Evolutionary conservation across 2,329 filamentous ascomycete species (phyloP), one percentile per base, ranked within the genome.

Genomic region (Arachnopeziza araneosa): DNA sequence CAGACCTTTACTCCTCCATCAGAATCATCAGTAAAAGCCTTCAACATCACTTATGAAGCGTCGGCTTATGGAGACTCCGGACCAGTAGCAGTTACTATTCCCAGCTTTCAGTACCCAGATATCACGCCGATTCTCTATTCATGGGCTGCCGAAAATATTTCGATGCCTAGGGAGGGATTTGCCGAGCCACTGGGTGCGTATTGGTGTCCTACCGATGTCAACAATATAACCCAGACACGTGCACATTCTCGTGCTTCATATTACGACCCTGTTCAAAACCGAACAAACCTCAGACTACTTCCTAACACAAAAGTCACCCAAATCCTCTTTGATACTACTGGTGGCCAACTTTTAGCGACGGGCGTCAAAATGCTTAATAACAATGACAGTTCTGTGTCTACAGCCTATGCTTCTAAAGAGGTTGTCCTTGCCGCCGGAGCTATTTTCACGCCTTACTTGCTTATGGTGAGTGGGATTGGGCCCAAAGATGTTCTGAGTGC

Each of bases 1-100:
- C 54, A 59, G 14, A 55, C 24, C 2, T 62, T 61, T 58, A 66
- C 63, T 50, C 63, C 55, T 23, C 72, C 71, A 1, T 44, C 36
- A 12, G 17, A 44, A 12, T 44, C 5, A 44, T 44, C 36, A 44
- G 17, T 12, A 14, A 44, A 44, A 44, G 36, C 36, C 36, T 44
- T 44, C 12, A 44, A 44, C 36, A 44, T 44, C 6, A 44, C 36
- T 44, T 44, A 44, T 14, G 36, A 44, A 14, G 36, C 36, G 6
- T 44, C 36, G 36, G 36, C 36, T 3, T 44, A 44, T 19, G 36
- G 36, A 44, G 17, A 44, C 17, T 44, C 36, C 17, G 36, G 36
- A 5, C 36, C 36, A 44, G 36, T 44, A 44, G 36, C 36, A 14
- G 36, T 44, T 12, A 44, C 36, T 44, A 44, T 44, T 44, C 36